phyloP scores from a whole-genome alignment of 2,329 filamentous ascomycete genomes.

The Gyromitra esculenta region DNA sequence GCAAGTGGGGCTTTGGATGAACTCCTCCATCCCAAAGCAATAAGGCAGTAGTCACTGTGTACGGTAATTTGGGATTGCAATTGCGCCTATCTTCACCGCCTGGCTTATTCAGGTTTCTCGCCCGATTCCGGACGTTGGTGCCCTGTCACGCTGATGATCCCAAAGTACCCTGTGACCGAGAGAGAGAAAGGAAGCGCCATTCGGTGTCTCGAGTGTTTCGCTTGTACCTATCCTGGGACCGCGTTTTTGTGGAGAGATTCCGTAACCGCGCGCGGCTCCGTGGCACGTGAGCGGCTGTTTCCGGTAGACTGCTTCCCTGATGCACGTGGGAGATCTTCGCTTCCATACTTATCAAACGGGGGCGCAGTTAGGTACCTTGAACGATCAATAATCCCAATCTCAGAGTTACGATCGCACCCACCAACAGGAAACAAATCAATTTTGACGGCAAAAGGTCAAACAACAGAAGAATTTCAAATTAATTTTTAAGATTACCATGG shows the following conservation, averaged over 20 bases:
- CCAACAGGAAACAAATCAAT: not conserved
- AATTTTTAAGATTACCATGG: not conserved
- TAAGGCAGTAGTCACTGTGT: conserved; percentile 9
- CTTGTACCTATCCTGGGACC: conserved; percentile 9
- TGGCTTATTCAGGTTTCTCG: conserved; percentile 27
- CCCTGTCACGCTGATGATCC: conserved; percentile 28
- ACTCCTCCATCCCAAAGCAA: conserved; percentile 11
- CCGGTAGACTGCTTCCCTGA: conserved; percentile 1
- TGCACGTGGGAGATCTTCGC: conserved; percentile 32
- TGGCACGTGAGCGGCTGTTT: conserved; percentile 40
- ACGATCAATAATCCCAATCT: not conserved
- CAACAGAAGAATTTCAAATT: not conserved
- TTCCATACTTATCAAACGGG: not conserved
- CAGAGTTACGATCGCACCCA: not conserved
- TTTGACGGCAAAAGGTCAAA: not conserved
- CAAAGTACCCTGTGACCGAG: conserved; percentile 28
- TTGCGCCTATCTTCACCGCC: conserved; percentile 36
- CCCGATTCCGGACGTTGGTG: conserved; percentile 19
- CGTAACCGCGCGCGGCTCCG: conserved; percentile 40
- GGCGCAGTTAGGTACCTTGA: not conserved
- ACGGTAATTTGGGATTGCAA: conserved; percentile 22
- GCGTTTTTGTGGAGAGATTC: conserved; percentile 4
- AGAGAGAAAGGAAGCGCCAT: conserved; percentile 20
- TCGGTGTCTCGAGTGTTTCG: conserved; percentile 36
- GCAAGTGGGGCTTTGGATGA: conserved; percentile 12